Evolutionary conservation across 257 asterid genomes (phyloP), one percentile per base, ranked within the genome.

Genomic region (Solanum chmielewskii): DNA sequence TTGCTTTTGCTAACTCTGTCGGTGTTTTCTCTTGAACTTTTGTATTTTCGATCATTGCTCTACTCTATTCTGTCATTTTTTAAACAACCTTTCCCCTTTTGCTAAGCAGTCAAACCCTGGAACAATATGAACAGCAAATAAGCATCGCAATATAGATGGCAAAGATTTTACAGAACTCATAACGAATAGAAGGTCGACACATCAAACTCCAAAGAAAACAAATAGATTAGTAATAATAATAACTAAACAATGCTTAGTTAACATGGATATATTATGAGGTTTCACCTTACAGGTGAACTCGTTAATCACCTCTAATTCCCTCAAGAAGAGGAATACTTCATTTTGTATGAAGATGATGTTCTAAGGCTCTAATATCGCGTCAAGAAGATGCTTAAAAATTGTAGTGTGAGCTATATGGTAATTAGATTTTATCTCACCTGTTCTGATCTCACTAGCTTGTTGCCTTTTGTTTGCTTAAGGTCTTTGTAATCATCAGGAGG

Each of bases 401-500:
- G 35, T 75, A 21, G 59, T 75, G 83, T 75, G 83, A 41, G 56
- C 52, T 75, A 23, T 41, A 39, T 75, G 56, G 56, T 75, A 41
- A 41, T 75, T 75, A 75, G 35, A 41, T 75, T 41, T 75, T 12
- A 39, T 75, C 59, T 80, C 68, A 47, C 27, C 84, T 47, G 66
- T 77, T 77, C 84, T 80, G 68, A 56, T 80, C 33, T 60, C 68
- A 47, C 84, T 89, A 69, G 83, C 74, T 88, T 80, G 73, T 89
- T 64, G 74, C 69, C 88, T 91, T 69, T 76, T 37, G 11, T 84
- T 80, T 86, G 86, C 82, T 91, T 91, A 86, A 96, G 99, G 95
- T 92, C 90, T 97, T 95, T 91, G 91, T 93, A 90, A 93, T 94
- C 83, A 97, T 97, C 86, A 92, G 98, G 91, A 93, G 98, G 93